These are phyloP conservation scores for Euptelea pleiosperma DNA, from an alignment of 164 flowering plant genomes.

Conservation along the genomic window DNA sequence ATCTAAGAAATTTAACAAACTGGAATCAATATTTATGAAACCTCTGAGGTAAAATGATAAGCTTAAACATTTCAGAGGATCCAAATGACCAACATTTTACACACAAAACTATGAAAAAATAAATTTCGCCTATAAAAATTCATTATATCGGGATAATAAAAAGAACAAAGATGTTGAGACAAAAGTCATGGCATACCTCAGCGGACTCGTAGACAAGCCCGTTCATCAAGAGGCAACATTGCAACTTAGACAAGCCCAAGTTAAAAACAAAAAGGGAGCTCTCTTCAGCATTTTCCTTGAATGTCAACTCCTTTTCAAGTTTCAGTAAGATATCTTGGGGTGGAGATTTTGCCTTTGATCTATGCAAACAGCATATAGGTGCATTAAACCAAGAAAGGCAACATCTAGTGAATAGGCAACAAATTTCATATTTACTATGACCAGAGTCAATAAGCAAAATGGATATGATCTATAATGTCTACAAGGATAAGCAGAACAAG, in stretches of 20 bases:
- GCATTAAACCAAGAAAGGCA: background rate
- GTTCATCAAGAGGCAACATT: slow-evolving; percentile 84
- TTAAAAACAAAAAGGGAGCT: slow-evolving; percentile 78
- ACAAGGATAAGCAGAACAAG: background rate
- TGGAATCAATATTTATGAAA: too few relatives aligned
- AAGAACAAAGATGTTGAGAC: background rate
- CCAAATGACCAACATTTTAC: background rate
- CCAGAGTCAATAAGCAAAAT: background rate
- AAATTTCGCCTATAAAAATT: too few relatives aligned
- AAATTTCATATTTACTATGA: background rate
- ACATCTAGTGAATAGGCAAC: background rate
- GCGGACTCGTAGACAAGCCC: slow-evolving; percentile 79
- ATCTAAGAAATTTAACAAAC: too few relatives aligned
- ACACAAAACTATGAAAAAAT: background rate
- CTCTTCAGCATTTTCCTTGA: slow-evolving; percentile 55
- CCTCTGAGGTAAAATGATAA: too few relatives aligned
- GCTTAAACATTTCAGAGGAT: background rate
- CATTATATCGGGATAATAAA: background rate
- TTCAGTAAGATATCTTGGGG: slow-evolving; percentile 79
- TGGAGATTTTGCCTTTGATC: slow-evolving; percentile 65
- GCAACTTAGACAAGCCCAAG: slow-evolving; percentile 67
- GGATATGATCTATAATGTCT: background rate
- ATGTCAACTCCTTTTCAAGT: slow-evolving; percentile 61
- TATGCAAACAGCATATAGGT: slow-evolving; percentile 19
- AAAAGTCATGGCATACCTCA: slow-evolving; percentile 60